phyloP scores from a whole-genome alignment of 31 red algal genomes.

The Porphyra umbilicalis region DNA sequence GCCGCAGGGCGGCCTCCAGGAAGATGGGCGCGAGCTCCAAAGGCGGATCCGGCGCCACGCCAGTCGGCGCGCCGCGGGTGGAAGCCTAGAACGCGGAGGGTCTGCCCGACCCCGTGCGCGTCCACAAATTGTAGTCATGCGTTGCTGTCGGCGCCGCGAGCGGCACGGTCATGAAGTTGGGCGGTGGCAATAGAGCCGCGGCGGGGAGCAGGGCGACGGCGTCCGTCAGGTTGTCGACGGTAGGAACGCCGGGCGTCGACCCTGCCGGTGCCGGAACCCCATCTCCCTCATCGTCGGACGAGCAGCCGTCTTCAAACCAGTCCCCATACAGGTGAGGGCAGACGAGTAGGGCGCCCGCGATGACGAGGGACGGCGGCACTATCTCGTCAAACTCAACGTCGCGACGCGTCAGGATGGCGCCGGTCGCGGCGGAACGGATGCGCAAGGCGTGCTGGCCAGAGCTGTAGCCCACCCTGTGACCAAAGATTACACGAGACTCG shows the following conservation, averaged over 20 bases:
- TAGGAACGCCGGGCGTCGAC: not conserved
- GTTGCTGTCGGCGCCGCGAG: no score
- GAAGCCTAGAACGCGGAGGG: not conserved
- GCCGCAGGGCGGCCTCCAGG: not conserved
- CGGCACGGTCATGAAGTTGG: no score
- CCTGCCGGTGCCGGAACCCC: no score
- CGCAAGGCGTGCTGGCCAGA: conserved; percentile 7
- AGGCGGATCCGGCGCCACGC: no score
- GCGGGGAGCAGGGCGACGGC: not conserved
- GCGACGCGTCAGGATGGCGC: not conserved
- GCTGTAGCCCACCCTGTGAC: no score
- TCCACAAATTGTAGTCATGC: no score
- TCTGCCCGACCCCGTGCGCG: no score
- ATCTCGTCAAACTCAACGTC: conserved; percentile 3
- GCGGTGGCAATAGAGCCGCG: no score
- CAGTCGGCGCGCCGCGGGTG: not conserved
- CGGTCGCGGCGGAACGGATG: not conserved
- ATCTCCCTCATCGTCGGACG: not conserved
- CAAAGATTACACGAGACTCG: no score
- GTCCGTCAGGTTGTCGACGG: not conserved
- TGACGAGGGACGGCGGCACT: no score
- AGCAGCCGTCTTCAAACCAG: not conserved
- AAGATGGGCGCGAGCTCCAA: not conserved
- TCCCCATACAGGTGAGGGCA: not conserved
- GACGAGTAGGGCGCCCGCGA: no score